Evolutionary conservation across 106 monocot species (phyloP), one percentile per base, ranked within the genome.

Genomic region (Allium fistulosum): DNA sequence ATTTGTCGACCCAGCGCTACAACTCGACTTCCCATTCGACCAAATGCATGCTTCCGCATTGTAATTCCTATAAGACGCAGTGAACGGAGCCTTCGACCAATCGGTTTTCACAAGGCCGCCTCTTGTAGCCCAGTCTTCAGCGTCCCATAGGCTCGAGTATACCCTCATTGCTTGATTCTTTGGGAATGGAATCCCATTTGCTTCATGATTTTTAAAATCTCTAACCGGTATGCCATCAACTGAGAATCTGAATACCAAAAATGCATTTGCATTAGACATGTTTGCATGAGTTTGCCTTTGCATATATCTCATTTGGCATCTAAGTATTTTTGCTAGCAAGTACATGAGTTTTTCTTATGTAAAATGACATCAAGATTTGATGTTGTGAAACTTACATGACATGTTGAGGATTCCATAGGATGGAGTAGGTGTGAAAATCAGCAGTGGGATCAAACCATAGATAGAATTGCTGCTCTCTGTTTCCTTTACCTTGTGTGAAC

Each of bases 91-190:
- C 2, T 69, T 52, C 0, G 27, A 55, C 76, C 76, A 76, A 11
- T 76, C 76, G 0, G 76, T 69, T 63, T 76, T 76, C 0, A 69
- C 18, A 4, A 53, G 76, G n/a, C 76, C 76, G 8, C 76, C 76
- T 9, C 55, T 49, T 8, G 76, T 76, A 14, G 75, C 75, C 75
- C 75, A 74, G 66, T 72, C 74, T 4, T 85, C 85, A 18, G 81
- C 85, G 48, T 82, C 55, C 85, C 85, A 86, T 13, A 86, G 74
- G 52, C 81, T 86, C 0, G 82, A 80, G 65, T 86, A 86, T 56
- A 86, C 61, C 59, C 79, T 78, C 81, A 86, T 81, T 3, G 85
- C 69, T 27, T 86, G 81, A 48, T 52, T 62, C 70, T 68, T 79
- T 7, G 85, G 85, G 68, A 82, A 86, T 16, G 78, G 17, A 13